Base-by-base conservation (phyloP, 2,329 filamentous ascomycete genomes). In the Aschersonia sp. region DNA sequence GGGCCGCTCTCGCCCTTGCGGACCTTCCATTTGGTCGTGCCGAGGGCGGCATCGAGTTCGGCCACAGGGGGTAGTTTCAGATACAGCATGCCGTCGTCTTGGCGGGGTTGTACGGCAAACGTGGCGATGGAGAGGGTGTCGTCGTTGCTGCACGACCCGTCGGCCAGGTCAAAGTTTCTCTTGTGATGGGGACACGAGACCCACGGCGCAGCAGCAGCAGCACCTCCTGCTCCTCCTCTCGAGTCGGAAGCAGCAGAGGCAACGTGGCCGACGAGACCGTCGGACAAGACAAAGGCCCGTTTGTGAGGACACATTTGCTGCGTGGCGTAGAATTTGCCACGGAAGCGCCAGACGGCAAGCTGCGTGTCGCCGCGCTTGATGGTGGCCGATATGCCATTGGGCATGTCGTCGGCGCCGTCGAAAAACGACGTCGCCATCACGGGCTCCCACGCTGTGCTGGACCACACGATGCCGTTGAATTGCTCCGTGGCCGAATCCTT, bases 231-330 rank as follows among this genome's bases (percentile, higher is more conserved):
- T 2, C 11, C n/a, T 41, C 11, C 40, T 12, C 11, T 41, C 12
- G 35, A 66, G 57, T 46, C 54, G 39, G 52, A 51, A 47, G 47
- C 40, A 14, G 40, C 10, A 9, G 40, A 14, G 9, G 61, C 54
- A 30, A 79, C 74, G 53, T 87, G 82, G 41, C 89, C 88, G 44
- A 95, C 75, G 7, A 95, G 68, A 1, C 87, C 87, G 60, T 95
- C 89, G 0, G 83, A 84, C 30, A 95, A 77, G n/a, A 89, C 83
- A 58, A 95, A 95, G 1, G 87, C 82, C 9, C 87, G 82, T 66
- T 90, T 92, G 68, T 94, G 87, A 8, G 88, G 88, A 62, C 88
- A 95, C 88, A 95, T 95, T 61, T 95, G 87, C 67, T 95, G 88
- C 11, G 84, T 84, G 49, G 85, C 84, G 63, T 90, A 90, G 71